phyloP scores from a whole-genome alignment of 495 filamentous ascomycete genomes.

The Talaromyces stipitatus region DNA sequence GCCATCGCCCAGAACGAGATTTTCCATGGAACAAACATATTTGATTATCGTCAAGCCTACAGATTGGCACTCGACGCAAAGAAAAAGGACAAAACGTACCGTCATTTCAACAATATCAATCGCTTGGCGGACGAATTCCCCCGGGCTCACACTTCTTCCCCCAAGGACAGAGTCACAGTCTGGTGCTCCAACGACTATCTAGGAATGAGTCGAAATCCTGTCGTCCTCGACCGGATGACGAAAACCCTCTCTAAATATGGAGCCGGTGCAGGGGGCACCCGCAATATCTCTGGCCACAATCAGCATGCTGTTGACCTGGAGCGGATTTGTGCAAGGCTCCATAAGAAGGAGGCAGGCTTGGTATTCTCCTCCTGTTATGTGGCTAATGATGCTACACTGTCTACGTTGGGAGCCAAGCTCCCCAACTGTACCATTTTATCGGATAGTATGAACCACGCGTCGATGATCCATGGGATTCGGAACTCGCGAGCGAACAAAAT shows the following conservation, averaged over 20 bases:
- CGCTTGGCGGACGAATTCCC: constrained; percentile 94
- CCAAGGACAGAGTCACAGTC: constrained; percentile 83
- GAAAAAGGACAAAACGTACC: constrained; percentile 99
- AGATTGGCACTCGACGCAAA: no score
- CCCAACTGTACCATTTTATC: constrained; percentile 94
- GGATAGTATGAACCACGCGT: constrained; percentile 96
- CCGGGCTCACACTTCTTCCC: constrained; percentile 78
- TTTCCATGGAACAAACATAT: no score
- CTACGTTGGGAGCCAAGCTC: constrained; percentile 90
- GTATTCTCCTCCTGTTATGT: constrained; percentile 98
- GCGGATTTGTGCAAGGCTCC: constrained; percentile 75
- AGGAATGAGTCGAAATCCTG: constrained; percentile 87
- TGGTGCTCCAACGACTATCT: constrained; percentile 99
- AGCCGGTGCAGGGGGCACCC: constrained; percentile 91
- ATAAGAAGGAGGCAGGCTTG: constrained; percentile 79
- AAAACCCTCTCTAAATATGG: constrained; percentile 90
- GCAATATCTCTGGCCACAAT: constrained; percentile 98
- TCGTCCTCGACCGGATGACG: constrained; percentile 88
- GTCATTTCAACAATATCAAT: constrained; percentile 99
- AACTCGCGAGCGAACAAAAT: constrained; percentile 94
- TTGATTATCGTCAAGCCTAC: no score
- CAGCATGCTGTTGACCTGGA: constrained; percentile 85
- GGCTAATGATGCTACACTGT: constrained; percentile 95
- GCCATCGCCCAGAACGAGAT: no score
- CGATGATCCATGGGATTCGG: constrained; percentile 98